Base-by-base conservation (phyloP, 352 stramenopile species). In the Pythium guiyangense region DNA sequence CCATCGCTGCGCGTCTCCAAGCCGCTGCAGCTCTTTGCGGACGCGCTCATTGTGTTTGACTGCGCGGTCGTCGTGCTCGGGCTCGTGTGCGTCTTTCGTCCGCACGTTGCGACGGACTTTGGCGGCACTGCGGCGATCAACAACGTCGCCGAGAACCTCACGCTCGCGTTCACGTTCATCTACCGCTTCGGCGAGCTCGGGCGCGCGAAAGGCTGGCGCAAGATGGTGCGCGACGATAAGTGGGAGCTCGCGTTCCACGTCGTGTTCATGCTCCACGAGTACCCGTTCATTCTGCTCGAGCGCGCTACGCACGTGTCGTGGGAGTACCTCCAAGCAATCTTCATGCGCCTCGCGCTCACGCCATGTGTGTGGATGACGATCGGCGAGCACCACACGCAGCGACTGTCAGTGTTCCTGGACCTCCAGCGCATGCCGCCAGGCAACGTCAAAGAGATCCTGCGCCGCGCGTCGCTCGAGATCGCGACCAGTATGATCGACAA, bases 291-390 rank as follows among this genome's bases (percentile, higher is more conserved):
- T 22, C n/a, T 77, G 43, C 48, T 68, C 15, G 40, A 66, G 18
- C 44, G 52, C 54, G 8, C 46, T 8, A 76, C 64, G 5, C 49
- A 51, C 3, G 29, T 60, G 1, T 64, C 58, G 12, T 76, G 59
- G 59, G 61, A 76, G 49, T 59, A 60, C 31, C 22, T 79, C 4
- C 64, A 75, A 45, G 65, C 52, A 14, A 49, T 71, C 20, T 73
- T 69, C 44, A 73, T 74, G 67, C 70, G 70, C 4, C 39, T 68
- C 14, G 46, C 58, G 20, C 51, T 76, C 17, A 26, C 49, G 12
- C 64, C 62, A n/a, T 79, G 67, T 34, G 54, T 79, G 40, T 74
- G 63, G 60, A 70, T 74, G 60, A 74, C 66, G 2, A 69, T 74
- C 42, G 69, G 66, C 20, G 57, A 69, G 31, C 63, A 77, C 54